These are phyloP conservation scores for Ophiostoma himal-ulmi DNA, from an alignment of 2,329 filamentous ascomycete genomes.

Conservation along the genomic window DNA sequence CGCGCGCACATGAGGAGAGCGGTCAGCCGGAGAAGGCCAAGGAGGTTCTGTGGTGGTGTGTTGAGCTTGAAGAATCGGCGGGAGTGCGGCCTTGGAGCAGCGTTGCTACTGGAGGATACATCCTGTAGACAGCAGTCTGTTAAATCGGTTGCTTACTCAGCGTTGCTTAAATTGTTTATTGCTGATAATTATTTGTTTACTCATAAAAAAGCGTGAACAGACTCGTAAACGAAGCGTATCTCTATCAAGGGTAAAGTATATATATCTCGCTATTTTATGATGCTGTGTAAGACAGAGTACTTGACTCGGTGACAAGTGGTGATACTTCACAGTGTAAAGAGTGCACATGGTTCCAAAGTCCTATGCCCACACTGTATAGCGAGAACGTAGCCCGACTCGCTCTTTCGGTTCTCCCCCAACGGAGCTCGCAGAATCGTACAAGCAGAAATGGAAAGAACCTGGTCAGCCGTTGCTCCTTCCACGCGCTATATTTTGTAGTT, in stretches of 20 bases:
- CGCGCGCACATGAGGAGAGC: constrained; percentile 80
- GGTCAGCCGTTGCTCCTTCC: not conserved
- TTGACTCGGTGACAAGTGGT: not conserved
- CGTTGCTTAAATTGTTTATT: not conserved
- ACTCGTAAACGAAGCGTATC: not conserved
- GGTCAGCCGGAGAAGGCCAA: constrained; percentile 82
- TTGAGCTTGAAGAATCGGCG: constrained; percentile 82
- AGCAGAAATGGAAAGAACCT: not conserved
- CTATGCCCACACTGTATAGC: not conserved
- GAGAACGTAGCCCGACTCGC: not conserved
- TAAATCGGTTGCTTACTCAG: not conserved
- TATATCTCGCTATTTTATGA: not conserved
- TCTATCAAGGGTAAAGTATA: not conserved
- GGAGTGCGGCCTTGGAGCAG: constrained; percentile 74
- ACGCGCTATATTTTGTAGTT: not conserved
- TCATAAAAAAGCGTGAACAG: not conserved
- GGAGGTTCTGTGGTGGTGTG: constrained; percentile 94
- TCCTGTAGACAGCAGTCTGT: constrained; percentile 40
- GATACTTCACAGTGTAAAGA: constrained; percentile 7
- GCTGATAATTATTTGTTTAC: not conserved
- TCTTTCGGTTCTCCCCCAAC: constrained; percentile 19
- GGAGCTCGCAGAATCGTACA: constrained; percentile 16
- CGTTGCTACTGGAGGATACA: constrained; percentile 61
- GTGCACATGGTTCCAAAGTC: not conserved
- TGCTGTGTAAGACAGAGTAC: not conserved